A percentile compares a stretch with the other conserved stretches of the same genome.
phyloP scores from a whole-genome alignment of 1,284 basidiomycete species.

The Earliella scabrosa region DNA sequence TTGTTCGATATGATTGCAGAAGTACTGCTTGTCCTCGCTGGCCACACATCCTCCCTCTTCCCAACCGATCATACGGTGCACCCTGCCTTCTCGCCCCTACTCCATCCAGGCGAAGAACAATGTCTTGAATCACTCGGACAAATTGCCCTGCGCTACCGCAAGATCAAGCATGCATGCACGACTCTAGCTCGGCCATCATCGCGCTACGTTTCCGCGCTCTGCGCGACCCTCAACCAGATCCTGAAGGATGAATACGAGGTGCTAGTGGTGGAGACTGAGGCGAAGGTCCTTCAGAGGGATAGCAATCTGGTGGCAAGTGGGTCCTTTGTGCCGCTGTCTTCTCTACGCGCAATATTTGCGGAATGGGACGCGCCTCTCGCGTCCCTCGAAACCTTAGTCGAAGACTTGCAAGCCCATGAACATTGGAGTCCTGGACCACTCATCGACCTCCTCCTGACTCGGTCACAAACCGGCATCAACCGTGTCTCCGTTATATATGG shows the following conservation, averaged over 20 bases:
- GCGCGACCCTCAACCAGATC: constrained; percentile 71
- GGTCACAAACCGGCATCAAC: constrained; percentile 77
- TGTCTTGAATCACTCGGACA: constrained; percentile 75
- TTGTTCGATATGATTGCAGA: constrained; percentile 74
- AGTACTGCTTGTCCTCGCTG: constrained; percentile 80
- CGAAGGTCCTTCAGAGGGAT: constrained; percentile 75
- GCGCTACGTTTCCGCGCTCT: constrained; percentile 78
- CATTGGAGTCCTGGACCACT: constrained; percentile 75
- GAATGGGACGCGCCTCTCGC: constrained; percentile 85
- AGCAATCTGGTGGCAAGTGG: constrained; percentile 71
- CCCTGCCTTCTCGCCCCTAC: constrained; percentile 67
- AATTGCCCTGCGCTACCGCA: constrained; percentile 74
- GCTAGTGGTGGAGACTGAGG: constrained; percentile 81
- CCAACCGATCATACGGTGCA: constrained; percentile 60
- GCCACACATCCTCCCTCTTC: constrained; percentile 84
- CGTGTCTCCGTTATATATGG: constrained; percentile 73
- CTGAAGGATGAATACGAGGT: constrained; percentile 80
- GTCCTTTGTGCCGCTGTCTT: constrained; percentile 83
- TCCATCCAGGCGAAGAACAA: constrained; percentile 87
- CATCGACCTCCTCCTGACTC: constrained; percentile 73
- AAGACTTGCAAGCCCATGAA: constrained; percentile 57
- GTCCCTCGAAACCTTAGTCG: constrained; percentile 65
- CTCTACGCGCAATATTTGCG: constrained; percentile 79
- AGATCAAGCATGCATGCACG: constrained; percentile 61
- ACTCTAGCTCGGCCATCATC: constrained; percentile 63